Percentiles rank a stretch among this genome's conserved stretches.
Conservation (phyloP, 331 rosid genomes). For the Dryas integrifolia region DNA sequence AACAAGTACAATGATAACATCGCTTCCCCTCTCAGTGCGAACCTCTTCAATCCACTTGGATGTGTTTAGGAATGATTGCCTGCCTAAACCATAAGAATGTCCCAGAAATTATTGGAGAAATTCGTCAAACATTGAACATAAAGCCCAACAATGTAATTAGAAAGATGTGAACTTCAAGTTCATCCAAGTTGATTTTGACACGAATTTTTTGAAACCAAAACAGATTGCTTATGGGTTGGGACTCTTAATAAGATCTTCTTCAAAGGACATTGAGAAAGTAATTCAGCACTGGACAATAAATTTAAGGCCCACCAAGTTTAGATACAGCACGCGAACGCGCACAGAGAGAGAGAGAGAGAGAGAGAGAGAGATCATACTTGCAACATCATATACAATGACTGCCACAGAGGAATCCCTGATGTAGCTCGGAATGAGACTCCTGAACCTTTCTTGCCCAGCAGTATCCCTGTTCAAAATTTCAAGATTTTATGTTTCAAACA, state of each 20-base stretch:
- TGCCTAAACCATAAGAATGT: conserved; percentile 44
- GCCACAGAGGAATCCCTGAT: conserved; percentile 95
- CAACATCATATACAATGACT: conserved; percentile 88
- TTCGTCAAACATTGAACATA: background rate
- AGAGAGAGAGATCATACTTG: conserved; percentile 53
- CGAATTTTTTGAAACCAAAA: background rate
- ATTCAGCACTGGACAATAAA: background rate
- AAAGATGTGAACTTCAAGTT: background rate
- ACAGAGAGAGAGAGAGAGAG: conserved; percentile 16
- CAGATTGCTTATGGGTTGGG: background rate
- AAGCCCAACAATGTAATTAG: conserved; percentile 3
- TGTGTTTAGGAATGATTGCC: conserved; percentile 90
- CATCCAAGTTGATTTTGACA: background rate
- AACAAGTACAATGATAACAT: conserved; percentile 92
- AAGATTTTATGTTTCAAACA: background rate
- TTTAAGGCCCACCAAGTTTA: background rate
- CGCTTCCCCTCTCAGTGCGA: conserved; percentile 95
- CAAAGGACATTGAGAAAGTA: background rate
- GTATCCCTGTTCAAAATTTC: conserved; percentile 58
- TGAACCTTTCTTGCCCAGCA: conserved; percentile 95
- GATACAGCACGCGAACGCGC: too few relatives aligned
- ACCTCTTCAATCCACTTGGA: conserved; percentile 98
- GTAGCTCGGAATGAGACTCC: conserved; percentile 97
- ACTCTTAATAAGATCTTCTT: background rate
- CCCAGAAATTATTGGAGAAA: background rate